phyloP scores from a whole-genome alignment of 768 basidiomycete species.

The Tulasnella calospora region DNA sequence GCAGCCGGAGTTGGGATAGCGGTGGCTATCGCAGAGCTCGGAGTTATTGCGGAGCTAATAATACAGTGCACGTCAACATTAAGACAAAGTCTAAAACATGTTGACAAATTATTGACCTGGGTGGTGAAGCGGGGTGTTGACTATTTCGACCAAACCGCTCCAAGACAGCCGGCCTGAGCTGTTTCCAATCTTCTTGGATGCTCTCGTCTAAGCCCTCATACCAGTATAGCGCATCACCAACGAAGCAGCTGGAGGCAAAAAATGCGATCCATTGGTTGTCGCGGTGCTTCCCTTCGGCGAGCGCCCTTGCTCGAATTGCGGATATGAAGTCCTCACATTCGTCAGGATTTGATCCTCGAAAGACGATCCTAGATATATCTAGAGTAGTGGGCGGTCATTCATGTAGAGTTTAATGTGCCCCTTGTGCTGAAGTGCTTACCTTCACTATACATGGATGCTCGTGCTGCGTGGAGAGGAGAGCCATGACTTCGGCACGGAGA shows the following conservation, averaged over 20 bases:
- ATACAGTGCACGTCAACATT: neutral
- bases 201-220: neutral
- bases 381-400: no score
- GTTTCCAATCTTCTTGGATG: neutral
- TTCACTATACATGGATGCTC: neutral
- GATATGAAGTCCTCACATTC: neutral
- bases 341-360: neutral
- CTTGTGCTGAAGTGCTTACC: neutral
- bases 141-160: neutral
- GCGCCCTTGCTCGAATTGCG: neutral
- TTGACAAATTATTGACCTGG: neutral
- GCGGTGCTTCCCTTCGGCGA: neutral
- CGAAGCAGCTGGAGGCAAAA: neutral
- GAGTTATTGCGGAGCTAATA: neutral
- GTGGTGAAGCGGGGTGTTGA: neutral
- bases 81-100: neutral
- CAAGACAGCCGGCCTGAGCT: neutral
- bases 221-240: neutral
- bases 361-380: neutral
- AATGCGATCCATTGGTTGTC: slow-evolving; percentile 3
- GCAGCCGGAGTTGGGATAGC: neutral
- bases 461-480: no score
- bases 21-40: neutral
- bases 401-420: neutral
- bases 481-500: no score